These are phyloP conservation scores for Aspergillus avenaceus DNA, from an alignment of 495 filamentous ascomycete genomes.

Conservation along the genomic window DNA sequence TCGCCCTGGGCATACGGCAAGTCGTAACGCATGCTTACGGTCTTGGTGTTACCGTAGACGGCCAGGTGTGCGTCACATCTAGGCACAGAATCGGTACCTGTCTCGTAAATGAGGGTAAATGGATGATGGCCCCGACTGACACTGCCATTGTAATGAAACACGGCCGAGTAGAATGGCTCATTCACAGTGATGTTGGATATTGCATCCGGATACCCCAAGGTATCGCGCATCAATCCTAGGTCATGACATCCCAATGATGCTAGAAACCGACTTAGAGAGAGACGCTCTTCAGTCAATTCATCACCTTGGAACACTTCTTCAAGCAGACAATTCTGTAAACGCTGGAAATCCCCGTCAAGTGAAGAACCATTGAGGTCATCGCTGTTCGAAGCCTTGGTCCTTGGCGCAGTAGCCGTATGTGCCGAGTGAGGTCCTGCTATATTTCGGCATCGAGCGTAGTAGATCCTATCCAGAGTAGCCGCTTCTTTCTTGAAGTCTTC, in stretches of 20 bases:
- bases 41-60: slow-evolving; percentile 48
- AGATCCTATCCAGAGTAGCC: slow-evolving; percentile 36
- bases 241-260: slow-evolving; percentile 52
- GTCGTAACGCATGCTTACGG: slow-evolving; percentile 44
- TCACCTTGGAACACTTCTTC: slow-evolving; percentile 29
- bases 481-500: slow-evolving; percentile 46
- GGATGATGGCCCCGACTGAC: slow-evolving; percentile 14
- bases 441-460: slow-evolving; percentile 51
- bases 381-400: neutral
- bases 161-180: slow-evolving; percentile 43
- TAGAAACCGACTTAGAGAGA: slow-evolving; percentile 39
- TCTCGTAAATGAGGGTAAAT: slow-evolving; percentile 54
- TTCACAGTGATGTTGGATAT: slow-evolving; percentile 44
- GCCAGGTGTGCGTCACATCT: slow-evolving; percentile 54
- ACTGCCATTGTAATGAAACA: slow-evolving; percentile 38
- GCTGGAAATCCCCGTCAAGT: neutral
- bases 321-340: slow-evolving; percentile 16
- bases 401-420: slow-evolving; percentile 24
- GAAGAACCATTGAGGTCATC: neutral
- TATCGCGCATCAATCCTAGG: slow-evolving; percentile 52
- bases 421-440: slow-evolving; percentile 42
- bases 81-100: slow-evolving; percentile 49
- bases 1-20: slow-evolving; percentile 47
- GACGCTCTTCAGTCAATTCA: slow-evolving; percentile 27
- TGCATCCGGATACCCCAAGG: slow-evolving; percentile 40